Evolutionary conservation across 805 yeast genomes (phyloP).

Genomic region (Candida pseudoglaebosa): DNA sequence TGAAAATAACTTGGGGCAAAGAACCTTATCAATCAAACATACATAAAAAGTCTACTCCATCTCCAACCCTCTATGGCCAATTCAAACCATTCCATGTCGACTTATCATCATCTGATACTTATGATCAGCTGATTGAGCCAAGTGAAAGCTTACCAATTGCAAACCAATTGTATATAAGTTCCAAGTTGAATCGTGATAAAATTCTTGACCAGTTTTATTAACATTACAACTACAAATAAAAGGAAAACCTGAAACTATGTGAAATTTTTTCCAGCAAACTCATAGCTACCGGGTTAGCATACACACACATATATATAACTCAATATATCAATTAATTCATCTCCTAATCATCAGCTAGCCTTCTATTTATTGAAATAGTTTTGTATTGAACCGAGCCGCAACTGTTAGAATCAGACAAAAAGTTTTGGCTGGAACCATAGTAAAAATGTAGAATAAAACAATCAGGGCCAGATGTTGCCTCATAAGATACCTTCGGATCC

Average conservation of each 20-base stretch:
- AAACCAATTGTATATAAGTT: conserved; percentile 16
- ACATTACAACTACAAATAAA: not conserved
- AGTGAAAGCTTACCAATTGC: conserved; percentile 14
- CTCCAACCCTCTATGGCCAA: conserved; percentile 19
- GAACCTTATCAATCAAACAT: conserved; percentile 13
- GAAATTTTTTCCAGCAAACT: too few relatives aligned
- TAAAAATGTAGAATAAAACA: not conserved
- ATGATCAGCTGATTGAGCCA: conserved; percentile 12
- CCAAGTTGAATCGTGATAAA: conserved; percentile 11
- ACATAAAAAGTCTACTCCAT: conserved; percentile 11
- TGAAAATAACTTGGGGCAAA: conserved; percentile 31
- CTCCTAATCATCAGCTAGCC: too few relatives aligned
- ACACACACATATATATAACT: too few relatives aligned
- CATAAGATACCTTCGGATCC: conserved; percentile 21
- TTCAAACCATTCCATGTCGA: conserved; percentile 11
- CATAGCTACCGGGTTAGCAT: too few relatives aligned
- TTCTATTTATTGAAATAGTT: too few relatives aligned
- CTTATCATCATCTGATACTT: conserved; percentile 6
- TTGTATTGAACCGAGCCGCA: too few relatives aligned
- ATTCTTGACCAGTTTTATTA: conserved; percentile 7
- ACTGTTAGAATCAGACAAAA: not conserved
- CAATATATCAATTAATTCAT: too few relatives aligned
- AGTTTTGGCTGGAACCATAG: not conserved
- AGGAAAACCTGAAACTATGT: too few relatives aligned
- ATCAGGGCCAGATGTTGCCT: conserved; percentile 19